Conservation (phyloP, 163 green algal genomes). For the Chlamydomonas reinhardtii region DNA sequence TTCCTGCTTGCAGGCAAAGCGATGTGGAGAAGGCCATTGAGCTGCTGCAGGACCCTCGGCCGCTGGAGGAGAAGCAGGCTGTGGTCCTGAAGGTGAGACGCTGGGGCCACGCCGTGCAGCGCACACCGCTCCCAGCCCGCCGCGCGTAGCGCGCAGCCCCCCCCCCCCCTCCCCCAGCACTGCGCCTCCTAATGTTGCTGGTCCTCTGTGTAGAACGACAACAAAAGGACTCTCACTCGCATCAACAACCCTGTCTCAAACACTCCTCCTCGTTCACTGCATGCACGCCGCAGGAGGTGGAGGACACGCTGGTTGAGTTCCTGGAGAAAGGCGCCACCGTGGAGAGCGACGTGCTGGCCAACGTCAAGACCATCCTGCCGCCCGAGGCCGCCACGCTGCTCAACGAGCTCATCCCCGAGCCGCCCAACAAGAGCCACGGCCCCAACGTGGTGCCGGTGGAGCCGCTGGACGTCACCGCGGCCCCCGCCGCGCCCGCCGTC, state of each 20-base stretch:
- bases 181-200: too few relatives aligned
- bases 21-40: slow-evolving; percentile 60
- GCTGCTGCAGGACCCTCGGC: slow-evolving; percentile 73
- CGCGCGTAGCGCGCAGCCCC: too few relatives aligned
- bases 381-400: slow-evolving; percentile 58
- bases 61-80: slow-evolving; percentile 76
- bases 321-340: slow-evolving; percentile 72
- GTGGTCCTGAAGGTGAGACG: slow-evolving; percentile 69
- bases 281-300: slow-evolving; percentile 63
- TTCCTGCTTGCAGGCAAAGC: slow-evolving; percentile 43
- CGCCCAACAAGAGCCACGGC: slow-evolving; percentile 12
- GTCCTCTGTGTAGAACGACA: too few relatives aligned
- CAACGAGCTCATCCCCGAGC: slow-evolving; percentile 62
- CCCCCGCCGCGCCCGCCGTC: neutral
- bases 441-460: slow-evolving; percentile 41
- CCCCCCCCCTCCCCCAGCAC: too few relatives aligned
- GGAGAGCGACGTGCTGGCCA: slow-evolving; percentile 74
- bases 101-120: too few relatives aligned
- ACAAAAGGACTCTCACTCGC: too few relatives aligned
- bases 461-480: neutral
- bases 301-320: slow-evolving; percentile 71
- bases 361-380: slow-evolving; percentile 69
- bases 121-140: too few relatives aligned
- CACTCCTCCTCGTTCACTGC: too few relatives aligned
- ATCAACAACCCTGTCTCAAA: too few relatives aligned